phyloP scores from a whole-genome alignment of 305 asterid genomes.

The Fraxinus angustifolia region DNA sequence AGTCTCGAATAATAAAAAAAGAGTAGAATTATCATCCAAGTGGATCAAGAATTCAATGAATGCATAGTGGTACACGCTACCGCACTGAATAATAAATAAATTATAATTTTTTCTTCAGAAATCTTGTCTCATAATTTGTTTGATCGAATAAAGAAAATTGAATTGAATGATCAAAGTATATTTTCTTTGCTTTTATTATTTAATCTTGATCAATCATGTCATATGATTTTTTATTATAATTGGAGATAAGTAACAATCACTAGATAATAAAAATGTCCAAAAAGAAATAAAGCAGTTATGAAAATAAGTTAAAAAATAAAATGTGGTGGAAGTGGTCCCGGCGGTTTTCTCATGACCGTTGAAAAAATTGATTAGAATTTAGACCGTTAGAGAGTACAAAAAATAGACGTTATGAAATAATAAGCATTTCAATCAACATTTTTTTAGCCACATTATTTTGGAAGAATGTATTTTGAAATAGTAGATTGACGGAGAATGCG shows the following conservation, averaged over 20 bases:
- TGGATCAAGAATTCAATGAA: not conserved
- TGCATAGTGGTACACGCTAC: not conserved
- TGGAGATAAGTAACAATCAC: not conserved
- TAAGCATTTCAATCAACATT: no score
- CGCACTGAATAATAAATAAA: not conserved
- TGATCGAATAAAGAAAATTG: not conserved
- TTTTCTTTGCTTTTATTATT: not conserved
- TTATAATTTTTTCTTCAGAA: not conserved
- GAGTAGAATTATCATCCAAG: not conserved
- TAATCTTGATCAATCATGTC: not conserved
- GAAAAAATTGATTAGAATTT: not conserved
- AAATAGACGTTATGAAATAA: slow-evolving; percentile 24
- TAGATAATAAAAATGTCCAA: not conserved
- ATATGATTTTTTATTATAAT: not conserved
- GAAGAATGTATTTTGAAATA: no score
- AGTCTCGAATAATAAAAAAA: not conserved
- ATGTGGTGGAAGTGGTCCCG: slow-evolving; percentile 22
- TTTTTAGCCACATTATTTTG: no score
- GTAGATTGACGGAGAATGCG: no score
- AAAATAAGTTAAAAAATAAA: not conserved
- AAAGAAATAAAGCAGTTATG: not conserved
- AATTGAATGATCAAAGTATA: not conserved
- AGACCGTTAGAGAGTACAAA: slow-evolving; percentile 4
- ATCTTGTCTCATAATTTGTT: not conserved
- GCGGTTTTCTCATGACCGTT: slow-evolving; percentile 39